Percentiles rank a stretch among this genome's conserved stretches.
phyloP scores from a whole-genome alignment of 1,139 yeast genomes.

The Yamadazyma diddensiae region DNA sequence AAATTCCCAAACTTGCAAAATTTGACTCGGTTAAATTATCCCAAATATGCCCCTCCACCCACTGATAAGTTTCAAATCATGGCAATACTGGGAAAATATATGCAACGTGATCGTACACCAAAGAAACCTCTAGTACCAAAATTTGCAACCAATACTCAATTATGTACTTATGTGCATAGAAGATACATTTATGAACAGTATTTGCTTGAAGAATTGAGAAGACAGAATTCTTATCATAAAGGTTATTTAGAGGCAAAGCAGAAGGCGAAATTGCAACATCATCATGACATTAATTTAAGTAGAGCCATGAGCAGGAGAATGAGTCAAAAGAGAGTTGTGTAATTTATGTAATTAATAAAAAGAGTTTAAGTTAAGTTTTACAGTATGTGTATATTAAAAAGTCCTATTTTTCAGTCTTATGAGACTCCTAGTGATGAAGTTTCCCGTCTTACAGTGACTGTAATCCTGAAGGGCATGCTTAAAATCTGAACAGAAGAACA shows the following conservation, averaged over 20 bases:
- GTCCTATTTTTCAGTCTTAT: no score
- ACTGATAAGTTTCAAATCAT: slow-evolving; percentile 3
- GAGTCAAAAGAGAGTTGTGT: no score
- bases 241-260: slow-evolving; percentile 3
- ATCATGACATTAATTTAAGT: no score
- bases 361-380: no score
- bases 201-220: slow-evolving; percentile 5
- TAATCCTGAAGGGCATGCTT: no score
- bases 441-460: no score
- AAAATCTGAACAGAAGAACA: no score
- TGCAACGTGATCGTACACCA: slow-evolving; percentile 1
- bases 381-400: no score
- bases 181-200: slow-evolving; percentile 17
- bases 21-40: slow-evolving; percentile 1
- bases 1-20: slow-evolving; percentile 2
- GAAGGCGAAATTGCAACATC: slow-evolving; percentile 4
- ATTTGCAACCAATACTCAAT: slow-evolving; percentile 23
- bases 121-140: slow-evolving; percentile 19
- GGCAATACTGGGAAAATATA: slow-evolving; percentile 1
- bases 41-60: slow-evolving; percentile 9
- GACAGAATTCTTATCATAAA: slow-evolving; percentile 9
- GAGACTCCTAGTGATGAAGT: no score
- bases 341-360: no score
- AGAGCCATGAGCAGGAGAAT: no score
- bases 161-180: slow-evolving; percentile 23